These are phyloP conservation scores for Mariannaea elegans DNA, from an alignment of 2,329 filamentous ascomycete species.

Conservation along the genomic window DNA sequence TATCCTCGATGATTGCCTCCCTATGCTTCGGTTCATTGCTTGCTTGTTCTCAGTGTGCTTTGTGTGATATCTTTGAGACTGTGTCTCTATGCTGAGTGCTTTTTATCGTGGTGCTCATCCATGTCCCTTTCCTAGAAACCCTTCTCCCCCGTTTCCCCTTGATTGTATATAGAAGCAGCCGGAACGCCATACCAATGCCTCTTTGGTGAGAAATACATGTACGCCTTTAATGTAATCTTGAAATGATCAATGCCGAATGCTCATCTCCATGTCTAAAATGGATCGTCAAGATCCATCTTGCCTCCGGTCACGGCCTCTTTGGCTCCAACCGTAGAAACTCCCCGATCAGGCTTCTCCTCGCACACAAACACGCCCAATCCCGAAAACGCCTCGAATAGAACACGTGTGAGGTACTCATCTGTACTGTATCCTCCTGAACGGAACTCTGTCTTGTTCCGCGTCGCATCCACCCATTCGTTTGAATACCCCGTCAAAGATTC, in stretches of 20 bases:
- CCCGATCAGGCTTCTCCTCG: constrained; percentile 70
- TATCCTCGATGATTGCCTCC: neutral
- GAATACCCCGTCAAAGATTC: constrained; percentile 70
- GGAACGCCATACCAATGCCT: constrained; percentile 41
- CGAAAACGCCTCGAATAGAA: constrained; percentile 88
- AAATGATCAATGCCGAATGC: constrained; percentile 13
- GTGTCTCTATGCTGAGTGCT: constrained; percentile 9
- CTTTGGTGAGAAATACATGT: neutral
- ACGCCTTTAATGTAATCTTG: neutral
- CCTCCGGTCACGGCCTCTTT: constrained; percentile 47
- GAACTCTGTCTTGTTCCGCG: constrained; percentile 71
- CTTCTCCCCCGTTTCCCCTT: constrained; percentile 3
- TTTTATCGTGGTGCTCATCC: constrained; percentile 1
- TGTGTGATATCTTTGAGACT: constrained; percentile 2
- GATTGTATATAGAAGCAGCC: constrained; percentile 7
- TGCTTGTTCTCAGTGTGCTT: too few species aligned
- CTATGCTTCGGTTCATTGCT: neutral
- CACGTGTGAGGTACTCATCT: constrained; percentile 81
- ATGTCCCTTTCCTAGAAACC: neutral
- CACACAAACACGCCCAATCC: constrained; percentile 88
- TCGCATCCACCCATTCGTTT: constrained; percentile 76
- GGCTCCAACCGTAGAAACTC: constrained; percentile 46
- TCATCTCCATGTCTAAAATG: constrained; percentile 44
- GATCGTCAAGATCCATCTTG: constrained; percentile 61
- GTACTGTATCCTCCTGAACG: constrained; percentile 85